phyloP scores from a whole-genome alignment of 441 rosid genomes.

The Gossypium davidsonii region DNA sequence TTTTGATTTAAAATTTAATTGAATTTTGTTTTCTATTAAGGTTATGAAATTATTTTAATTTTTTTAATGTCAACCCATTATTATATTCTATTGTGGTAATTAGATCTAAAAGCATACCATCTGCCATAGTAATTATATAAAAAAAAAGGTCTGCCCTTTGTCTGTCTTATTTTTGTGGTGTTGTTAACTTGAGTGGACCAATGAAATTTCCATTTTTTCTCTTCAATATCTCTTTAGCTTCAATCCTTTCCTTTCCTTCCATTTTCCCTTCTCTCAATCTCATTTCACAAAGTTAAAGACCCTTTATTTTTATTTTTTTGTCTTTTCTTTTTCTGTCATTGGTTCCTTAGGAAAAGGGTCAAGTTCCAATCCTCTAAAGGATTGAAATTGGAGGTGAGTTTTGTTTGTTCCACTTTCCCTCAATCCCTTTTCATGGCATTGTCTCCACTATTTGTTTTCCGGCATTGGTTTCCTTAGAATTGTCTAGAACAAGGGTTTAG shows the following conservation, averaged over 20 bases:
- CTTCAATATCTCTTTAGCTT: not conserved
- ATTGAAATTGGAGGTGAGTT: conserved; percentile 7
- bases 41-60: no score
- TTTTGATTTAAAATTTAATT: no score
- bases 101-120: not conserved
- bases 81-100: not conserved
- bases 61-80: no score
- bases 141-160: not conserved
- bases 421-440: not conserved
- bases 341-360: conserved; percentile 1
- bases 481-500: not conserved
- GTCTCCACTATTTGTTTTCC: not conserved
- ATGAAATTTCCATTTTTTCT: not conserved
- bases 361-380: not conserved
- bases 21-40: no score
- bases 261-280: not conserved
- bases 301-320: not conserved
- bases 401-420: not conserved
- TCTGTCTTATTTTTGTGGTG: not conserved
- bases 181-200: not conserved
- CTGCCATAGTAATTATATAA: not conserved
- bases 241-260: not conserved
- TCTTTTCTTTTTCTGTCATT: not conserved
- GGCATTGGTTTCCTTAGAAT: not conserved
- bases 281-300: not conserved